Percentiles rank a stretch among this genome's conserved stretches.
Conservation (phyloP, 1,139 yeast species). For the Hyphopichia wangnamkhiaoensis region DNA sequence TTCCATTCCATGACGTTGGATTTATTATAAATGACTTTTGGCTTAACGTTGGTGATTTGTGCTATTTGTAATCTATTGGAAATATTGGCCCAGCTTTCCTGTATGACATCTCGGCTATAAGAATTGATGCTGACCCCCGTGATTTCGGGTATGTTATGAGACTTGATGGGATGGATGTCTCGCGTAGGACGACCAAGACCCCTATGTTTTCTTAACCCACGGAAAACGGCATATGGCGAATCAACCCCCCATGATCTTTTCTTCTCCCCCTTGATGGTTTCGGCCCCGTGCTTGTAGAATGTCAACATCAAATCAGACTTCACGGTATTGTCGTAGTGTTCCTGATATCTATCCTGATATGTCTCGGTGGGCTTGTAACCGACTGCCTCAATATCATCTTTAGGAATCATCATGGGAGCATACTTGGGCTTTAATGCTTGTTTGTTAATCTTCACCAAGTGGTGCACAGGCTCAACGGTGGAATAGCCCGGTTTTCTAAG, state of each 20-base stretch:
- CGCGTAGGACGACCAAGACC: conserved; percentile 72
- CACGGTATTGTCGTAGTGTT: conserved; percentile 72
- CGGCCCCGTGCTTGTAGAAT: conserved; percentile 67
- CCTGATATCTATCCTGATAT: conserved; percentile 76
- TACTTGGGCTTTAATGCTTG: conserved; percentile 67
- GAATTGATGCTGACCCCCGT: conserved; percentile 70
- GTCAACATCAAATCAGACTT: conserved; percentile 77
- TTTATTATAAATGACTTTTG: conserved; percentile 70
- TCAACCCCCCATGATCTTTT: conserved; percentile 84
- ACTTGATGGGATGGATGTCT: conserved; percentile 65
- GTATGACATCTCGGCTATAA: conserved; percentile 74
- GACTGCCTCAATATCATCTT: conserved; percentile 75
- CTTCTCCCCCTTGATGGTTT: conserved; percentile 62
- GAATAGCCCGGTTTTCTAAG: conserved; percentile 69
- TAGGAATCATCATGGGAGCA: conserved; percentile 64
- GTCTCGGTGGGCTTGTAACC: conserved; percentile 72
- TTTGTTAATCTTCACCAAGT: conserved; percentile 74
- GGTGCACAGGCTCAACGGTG: conserved; percentile 89
- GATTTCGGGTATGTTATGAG: conserved; percentile 71
- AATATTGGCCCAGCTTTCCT: conserved; percentile 71
- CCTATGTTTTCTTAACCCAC: conserved; percentile 66
- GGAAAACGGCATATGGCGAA: conserved; percentile 86
- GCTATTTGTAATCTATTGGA: conserved; percentile 81
- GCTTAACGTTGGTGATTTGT: conserved; percentile 90
- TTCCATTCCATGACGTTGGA: conserved; percentile 87